phyloP scores from a whole-genome alignment of 257 asterid genomes.

The Plectranthus barbatus region DNA sequence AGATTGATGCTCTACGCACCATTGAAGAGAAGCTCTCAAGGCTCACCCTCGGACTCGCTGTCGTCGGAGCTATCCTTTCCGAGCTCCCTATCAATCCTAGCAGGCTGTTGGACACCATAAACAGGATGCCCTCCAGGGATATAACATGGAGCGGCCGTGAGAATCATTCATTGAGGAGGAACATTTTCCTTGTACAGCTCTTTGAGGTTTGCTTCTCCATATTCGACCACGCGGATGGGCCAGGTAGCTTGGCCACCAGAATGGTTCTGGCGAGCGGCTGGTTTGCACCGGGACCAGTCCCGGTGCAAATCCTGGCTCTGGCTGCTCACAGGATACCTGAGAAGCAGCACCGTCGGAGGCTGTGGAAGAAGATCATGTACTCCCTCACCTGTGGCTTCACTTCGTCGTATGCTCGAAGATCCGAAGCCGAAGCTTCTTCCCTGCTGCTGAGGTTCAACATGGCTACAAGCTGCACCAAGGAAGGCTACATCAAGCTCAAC shows the following conservation, averaged over 20 bases:
- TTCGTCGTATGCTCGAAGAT: constrained; percentile 58
- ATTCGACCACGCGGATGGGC: constrained; percentile 90
- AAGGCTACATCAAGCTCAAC: constrained; percentile 57
- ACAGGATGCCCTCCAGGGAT: constrained; percentile 64
- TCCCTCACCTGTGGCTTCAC: constrained; percentile 63
- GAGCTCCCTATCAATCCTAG: constrained; percentile 93
- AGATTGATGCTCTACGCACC: constrained; percentile 64
- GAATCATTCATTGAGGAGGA: constrained; percentile 51
- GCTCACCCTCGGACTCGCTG: constrained; percentile 74
- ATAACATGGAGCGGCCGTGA: constrained; percentile 50
- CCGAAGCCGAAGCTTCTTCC: constrained; percentile 68
- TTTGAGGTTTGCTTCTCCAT: constrained; percentile 94
- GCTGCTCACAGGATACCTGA: constrained; percentile 83
- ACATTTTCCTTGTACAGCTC: constrained; percentile 74
- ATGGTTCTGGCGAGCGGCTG: constrained; percentile 91
- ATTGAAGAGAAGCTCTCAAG: constrained; percentile 93
- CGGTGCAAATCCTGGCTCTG: constrained; percentile 44
- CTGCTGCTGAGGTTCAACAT: constrained; percentile 55
- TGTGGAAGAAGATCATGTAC: constrained; percentile 50
- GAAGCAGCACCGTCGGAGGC: constrained; percentile 42
- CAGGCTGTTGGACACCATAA: constrained; percentile 79
- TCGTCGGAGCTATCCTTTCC: constrained; percentile 76
- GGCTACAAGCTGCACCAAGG: constrained; percentile 48
- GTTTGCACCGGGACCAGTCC: constrained; percentile 81
- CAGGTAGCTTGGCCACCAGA: constrained; percentile 77